A percentile compares a stretch with the other conserved stretches of the same genome.
Evolutionary conservation across 148 eudicot species (phyloP).

Genomic region (Vaccinium darrowii): DNA sequence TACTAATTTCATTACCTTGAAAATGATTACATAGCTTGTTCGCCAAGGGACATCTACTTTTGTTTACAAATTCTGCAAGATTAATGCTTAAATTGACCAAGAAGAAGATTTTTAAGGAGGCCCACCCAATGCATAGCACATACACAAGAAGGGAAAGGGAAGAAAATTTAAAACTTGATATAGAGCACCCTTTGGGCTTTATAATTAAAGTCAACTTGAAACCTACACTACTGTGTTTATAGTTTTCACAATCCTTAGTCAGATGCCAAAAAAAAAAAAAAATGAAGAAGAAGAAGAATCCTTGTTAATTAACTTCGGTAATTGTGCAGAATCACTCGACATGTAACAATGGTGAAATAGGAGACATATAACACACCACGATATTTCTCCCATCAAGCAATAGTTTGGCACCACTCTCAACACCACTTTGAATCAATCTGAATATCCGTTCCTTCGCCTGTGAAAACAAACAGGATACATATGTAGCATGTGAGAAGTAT

Average conservation of each 20-base stretch:
- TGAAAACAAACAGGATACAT: conserved; percentile 1
- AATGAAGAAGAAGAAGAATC: too few relatives aligned
- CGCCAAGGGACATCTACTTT: background rate
- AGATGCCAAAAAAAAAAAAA: too few relatives aligned
- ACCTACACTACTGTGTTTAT: background rate
- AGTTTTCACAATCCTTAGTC: background rate
- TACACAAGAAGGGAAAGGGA: background rate
- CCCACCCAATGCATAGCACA: background rate
- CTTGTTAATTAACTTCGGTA: background rate
- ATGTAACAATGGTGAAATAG: background rate
- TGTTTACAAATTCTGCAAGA: background rate
- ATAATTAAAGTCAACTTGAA: background rate
- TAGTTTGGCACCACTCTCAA: conserved; percentile 79
- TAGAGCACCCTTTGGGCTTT: conserved; percentile 1
- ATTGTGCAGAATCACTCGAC: background rate
- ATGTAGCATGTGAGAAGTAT: background rate
- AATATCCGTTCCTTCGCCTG: conserved; percentile 92
- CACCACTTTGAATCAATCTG: conserved; percentile 80
- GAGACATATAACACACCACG: conserved; percentile 41
- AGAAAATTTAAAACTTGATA: background rate
- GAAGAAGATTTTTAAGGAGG: background rate
- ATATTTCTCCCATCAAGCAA: conserved; percentile 86
- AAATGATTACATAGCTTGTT: conserved; percentile 6
- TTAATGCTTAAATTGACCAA: background rate
- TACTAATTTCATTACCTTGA: background rate